Conservation (phyloP, 2,329 filamentous ascomycete species). For the Trichoderma hamatum region DNA sequence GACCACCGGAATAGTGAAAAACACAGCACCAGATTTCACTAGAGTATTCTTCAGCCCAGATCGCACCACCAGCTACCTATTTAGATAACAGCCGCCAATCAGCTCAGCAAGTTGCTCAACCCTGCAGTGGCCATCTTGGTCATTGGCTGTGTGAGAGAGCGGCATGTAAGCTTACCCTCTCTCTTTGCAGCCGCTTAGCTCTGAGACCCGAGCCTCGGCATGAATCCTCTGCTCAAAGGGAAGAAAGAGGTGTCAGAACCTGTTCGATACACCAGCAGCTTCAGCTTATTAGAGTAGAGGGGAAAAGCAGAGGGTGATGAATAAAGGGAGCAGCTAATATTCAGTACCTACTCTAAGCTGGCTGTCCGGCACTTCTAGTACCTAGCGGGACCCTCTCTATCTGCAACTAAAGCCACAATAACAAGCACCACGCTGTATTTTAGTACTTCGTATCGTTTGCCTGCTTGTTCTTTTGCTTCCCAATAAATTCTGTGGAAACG, state of each 20-base stretch:
- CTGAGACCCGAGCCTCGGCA: not conserved
- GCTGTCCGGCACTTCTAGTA: not conserved
- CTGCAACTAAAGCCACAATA: not conserved
- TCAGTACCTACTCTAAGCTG: not conserved
- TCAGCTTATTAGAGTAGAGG: not conserved
- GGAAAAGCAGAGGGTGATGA: not conserved
- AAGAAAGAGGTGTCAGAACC: not conserved
- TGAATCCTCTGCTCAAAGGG: not conserved
- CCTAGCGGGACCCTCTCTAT: not conserved
- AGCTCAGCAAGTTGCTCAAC: not conserved
- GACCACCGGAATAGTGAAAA: slow-evolving; percentile 34
- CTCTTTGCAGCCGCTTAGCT: not conserved
- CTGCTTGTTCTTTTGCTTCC: not conserved
- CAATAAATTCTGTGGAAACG: not conserved
- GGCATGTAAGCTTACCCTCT: slow-evolving; percentile 7
- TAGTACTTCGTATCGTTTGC: not conserved
- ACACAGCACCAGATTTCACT: not conserved
- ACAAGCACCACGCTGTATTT: not conserved
- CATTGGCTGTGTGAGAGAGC: not conserved
- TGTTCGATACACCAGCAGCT: not conserved
- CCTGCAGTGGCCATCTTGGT: not conserved
- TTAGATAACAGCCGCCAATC: not conserved
- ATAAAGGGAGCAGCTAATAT: not conserved
- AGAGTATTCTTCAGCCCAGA: not conserved
- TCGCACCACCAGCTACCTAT: not conserved